Evolutionary conservation across 768 basidiomycete genomes (phyloP).

Genomic region (Tricholomella constricta): DNA sequence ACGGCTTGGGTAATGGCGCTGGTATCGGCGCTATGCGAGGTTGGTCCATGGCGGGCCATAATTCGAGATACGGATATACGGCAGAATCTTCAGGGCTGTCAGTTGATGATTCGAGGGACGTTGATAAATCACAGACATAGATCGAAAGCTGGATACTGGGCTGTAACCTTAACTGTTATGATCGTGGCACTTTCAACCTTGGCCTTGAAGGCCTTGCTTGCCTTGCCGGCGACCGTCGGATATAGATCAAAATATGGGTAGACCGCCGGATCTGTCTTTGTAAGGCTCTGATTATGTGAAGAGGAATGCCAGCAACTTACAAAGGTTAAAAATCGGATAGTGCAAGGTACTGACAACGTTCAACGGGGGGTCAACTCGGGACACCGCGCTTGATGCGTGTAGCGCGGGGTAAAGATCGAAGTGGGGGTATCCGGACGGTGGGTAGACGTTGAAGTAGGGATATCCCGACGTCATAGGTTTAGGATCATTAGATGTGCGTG

Average conservation of each 20-base stretch:
- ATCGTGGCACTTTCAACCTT: neutral
- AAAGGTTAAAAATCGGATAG: slow-evolving; percentile 16
- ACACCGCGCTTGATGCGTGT: neutral
- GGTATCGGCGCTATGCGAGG: slow-evolving; percentile 7
- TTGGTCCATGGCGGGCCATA: slow-evolving; percentile 25
- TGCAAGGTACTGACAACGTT: slow-evolving; percentile 5
- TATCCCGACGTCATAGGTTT: neutral
- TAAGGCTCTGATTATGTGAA: neutral
- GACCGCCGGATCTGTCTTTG: slow-evolving; percentile 20
- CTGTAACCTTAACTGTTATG: slow-evolving; percentile 1
- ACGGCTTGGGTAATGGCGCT: neutral
- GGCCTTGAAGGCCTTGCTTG: neutral
- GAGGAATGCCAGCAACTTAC: slow-evolving; percentile 8
- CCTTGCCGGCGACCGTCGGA: slow-evolving; percentile 23
- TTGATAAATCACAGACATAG: slow-evolving; percentile 19
- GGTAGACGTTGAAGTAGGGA: neutral
- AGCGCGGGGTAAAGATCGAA: neutral
- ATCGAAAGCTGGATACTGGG: slow-evolving; percentile 25
- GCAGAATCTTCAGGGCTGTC: slow-evolving; percentile 27
- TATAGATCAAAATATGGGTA: slow-evolving; percentile 49
- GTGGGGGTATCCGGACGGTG: neutral
- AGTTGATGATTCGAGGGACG: neutral
- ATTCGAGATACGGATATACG: slow-evolving; percentile 38
- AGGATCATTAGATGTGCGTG: neutral
- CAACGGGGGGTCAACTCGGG: slow-evolving; percentile 14